Conservation (phyloP, 345 rosid genomes). For the Mercurialis annua region DNA sequence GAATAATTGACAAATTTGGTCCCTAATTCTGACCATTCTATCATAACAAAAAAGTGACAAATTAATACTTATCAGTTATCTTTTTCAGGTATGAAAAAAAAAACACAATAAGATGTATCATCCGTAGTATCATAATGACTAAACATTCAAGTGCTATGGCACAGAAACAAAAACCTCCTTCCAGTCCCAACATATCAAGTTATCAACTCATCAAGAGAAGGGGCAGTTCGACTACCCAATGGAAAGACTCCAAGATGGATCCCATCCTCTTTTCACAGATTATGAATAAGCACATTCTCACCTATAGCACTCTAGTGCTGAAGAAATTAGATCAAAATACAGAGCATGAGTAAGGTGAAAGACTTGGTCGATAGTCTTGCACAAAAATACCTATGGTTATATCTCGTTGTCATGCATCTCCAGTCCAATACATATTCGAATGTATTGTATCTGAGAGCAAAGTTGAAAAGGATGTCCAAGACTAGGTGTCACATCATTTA, state of each 20-base stretch:
- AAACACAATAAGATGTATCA: background rate
- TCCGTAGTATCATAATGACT: background rate
- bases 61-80: background rate
- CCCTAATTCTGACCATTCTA: background rate
- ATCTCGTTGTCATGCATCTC: background rate
- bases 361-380: background rate
- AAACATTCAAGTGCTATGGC: background rate
- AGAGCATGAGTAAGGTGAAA: background rate
- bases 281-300: background rate
- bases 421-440: background rate
- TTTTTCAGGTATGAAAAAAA: background rate
- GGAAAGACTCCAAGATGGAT: background rate
- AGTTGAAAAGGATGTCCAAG: background rate
- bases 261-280: background rate
- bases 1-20: background rate
- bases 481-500: background rate
- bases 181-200: background rate
- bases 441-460: background rate
- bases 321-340: background rate
- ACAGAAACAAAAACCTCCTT: background rate
- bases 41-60: background rate
- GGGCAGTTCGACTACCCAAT: background rate
- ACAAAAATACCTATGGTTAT: background rate
- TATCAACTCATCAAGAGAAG: background rate
- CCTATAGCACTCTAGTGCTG: background rate